Evolutionary conservation across 202 grass and related monocot genomes (phyloP), one percentile per base, ranked within the genome.

Genomic region (Zizania palustris): DNA sequence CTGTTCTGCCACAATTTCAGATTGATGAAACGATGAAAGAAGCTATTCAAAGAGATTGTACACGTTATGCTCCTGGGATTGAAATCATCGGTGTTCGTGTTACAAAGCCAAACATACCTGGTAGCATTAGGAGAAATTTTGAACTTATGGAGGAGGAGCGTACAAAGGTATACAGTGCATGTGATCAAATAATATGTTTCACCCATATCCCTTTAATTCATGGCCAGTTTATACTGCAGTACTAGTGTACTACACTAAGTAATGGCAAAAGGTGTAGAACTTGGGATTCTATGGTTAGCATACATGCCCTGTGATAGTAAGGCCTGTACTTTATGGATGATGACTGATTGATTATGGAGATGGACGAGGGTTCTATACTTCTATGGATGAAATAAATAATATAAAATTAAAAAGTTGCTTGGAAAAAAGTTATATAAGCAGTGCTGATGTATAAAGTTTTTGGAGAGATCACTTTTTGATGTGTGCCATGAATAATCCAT

Each of bases 101-200:
- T 91, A 99, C 96, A 43, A 99, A 99, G 41, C 96, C 96, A 19
- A 89, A 99, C 79, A 99, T 96, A 69, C 96, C 96, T 65, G 61
- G 60, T 45, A 99, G 13, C 44, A 99, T 99, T 72, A 96, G 84
- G 78, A 88, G 89, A 75, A 99, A 99, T 73, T 99, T 93, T 79
- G 96, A 99, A 85, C 87, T 96, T 41, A 99, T 99, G 96, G 96
- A 99, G 69, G 96, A 99, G 81, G 96, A 96, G 73, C 96, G 96
- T 61, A 99, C 96, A 75, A 99, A 99, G 96, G 96, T 96, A 83
- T 53, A 59, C 20, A 67, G 67, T 80, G 60, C 74, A 65, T 53
- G 54, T 68, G 48, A 16, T 48, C 38, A 72, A 67, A 75, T 56
- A 45, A 56, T 74, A 74, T 70, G 50, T 14, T 53, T 70, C 40